Base-by-base conservation (phyloP, 2,329 filamentous ascomycete species). In the Endocalyx cinctus region DNA sequence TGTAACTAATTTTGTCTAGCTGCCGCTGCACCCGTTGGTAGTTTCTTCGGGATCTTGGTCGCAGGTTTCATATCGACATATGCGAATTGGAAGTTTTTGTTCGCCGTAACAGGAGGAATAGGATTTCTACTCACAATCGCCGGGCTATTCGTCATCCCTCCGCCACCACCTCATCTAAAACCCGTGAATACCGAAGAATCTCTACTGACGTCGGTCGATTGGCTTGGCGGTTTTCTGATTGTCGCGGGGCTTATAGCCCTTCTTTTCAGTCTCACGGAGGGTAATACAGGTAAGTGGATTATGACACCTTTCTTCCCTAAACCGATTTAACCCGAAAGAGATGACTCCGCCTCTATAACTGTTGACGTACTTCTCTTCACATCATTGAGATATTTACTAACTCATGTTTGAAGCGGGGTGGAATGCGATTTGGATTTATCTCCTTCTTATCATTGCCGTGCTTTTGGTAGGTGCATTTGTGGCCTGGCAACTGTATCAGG, bases 221-320 rank as follows among this genome's bases (percentile, higher is more conserved):
- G 81, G 80, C 57, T 79, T 8, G 82, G 82, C 4, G 80, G 75
- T 0, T 63, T 68, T 0, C 62, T 84, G 25, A 69, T 85, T 42
- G 85, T 82, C 0, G 52, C 66, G 2, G 77, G 76, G 0, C 64
- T 84, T 4, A 58, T 85, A 7, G 69, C 76, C 0, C 64, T 86
- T 8, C 64, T 84, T 22, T 82, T 84, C 38, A 75, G 79, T 1
- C 62, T 86, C 17, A 82, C 81, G 0, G 74, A 85, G 50, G 82
- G 81, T 14, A 84, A 83, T 43, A 74, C 82, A 0, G 74, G 79
- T 2, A 81, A 82, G 5, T 87, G 82, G 82, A n/a, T n/a, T n/a
- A n/a, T n/a, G n/a, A n/a, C n/a, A n/a, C n/a, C n/a, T n/a, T n/a
- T n/a, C n/a, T n/a, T n/a, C n/a, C n/a, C n/a, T n/a, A n/a, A n/a